Percentiles rank a stretch among this genome's conserved stretches.
phyloP scores from a whole-genome alignment of 441 rosid genomes.

The Mallotus repandus region DNA sequence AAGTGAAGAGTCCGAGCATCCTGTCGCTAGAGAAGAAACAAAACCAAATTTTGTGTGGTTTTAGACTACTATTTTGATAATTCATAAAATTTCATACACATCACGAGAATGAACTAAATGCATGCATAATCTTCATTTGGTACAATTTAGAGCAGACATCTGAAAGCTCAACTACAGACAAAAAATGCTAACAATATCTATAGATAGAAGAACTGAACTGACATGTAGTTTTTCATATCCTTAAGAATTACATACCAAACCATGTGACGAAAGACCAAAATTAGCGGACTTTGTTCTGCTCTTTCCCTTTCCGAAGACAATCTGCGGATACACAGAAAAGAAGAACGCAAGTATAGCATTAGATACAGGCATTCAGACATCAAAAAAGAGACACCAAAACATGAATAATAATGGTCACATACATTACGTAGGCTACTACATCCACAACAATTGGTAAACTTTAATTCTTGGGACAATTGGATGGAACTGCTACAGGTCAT shows the following conservation, averaged over 20 bases:
- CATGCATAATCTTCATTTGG: neutral
- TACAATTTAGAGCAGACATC: constrained; percentile 9
- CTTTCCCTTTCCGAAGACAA: constrained; percentile 34
- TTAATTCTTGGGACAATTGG: constrained; percentile 54
- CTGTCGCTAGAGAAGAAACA: constrained; percentile 47
- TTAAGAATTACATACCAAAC: constrained; percentile 43
- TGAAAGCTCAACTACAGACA: constrained; percentile 8
- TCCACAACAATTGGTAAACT: constrained; percentile 41
- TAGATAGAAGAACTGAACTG: neutral
- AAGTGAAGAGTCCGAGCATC: constrained; percentile 64
- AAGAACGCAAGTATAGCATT: neutral
- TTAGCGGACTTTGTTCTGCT: constrained; percentile 38
- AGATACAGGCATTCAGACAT: neutral
- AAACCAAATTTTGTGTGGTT: constrained; percentile 9
- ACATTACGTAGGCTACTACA: constrained; percentile 43
- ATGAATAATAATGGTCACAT: constrained; percentile 20
- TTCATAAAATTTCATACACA: neutral
- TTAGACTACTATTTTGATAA: neutral
- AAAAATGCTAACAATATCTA: neutral
- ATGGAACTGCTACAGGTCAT: constrained; percentile 54
- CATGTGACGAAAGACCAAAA: constrained; percentile 48
- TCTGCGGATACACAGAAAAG: constrained; percentile 33
- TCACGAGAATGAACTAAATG: constrained; percentile 9
- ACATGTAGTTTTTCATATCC: too few species aligned
- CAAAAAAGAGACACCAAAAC: neutral